These are phyloP conservation scores for Aspergillus ruber DNA, from an alignment of 2,329 filamentous ascomycete genomes.

Conservation along the genomic window DNA sequence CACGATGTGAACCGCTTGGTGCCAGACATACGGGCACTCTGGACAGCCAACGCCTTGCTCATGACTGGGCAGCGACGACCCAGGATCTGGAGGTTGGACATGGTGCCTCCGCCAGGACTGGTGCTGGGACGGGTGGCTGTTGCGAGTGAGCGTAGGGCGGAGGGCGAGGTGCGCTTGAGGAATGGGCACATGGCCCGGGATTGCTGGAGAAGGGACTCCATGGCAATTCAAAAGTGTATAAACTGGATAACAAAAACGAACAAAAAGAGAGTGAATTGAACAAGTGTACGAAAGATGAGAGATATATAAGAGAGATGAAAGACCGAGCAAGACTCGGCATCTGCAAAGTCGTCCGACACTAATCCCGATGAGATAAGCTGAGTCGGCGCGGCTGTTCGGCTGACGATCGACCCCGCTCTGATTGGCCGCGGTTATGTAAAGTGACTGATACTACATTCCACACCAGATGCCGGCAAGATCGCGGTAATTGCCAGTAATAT, in stretches of 20 bases:
- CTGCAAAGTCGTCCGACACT: constrained; percentile 8
- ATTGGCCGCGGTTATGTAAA: constrained; percentile 9
- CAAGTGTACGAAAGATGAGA: background rate
- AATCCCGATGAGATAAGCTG: constrained; percentile 3
- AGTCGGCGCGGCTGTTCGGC: constrained; percentile 1
- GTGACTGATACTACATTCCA: background rate
- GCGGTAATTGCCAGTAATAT: background rate
- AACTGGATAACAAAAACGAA: background rate
- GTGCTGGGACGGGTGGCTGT: constrained; percentile 60
- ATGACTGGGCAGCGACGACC: constrained; percentile 96
- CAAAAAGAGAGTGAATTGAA: background rate
- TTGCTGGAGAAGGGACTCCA: constrained; percentile 93
- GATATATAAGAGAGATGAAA: constrained; percentile 9
- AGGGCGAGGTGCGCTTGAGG: constrained; percentile 86
- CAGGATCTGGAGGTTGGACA: constrained; percentile 93
- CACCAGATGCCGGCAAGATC: background rate
- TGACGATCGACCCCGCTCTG: constrained; percentile 9
- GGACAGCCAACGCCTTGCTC: constrained; percentile 92
- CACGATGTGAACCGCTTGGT: constrained; percentile 35
- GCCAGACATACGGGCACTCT: constrained; percentile 46
- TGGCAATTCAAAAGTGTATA: constrained; percentile 31
- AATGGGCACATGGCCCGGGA: constrained; percentile 97
- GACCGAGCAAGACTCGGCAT: constrained; percentile 9
- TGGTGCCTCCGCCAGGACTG: constrained; percentile 73
- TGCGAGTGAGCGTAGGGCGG: constrained; percentile 82